Conservation (phyloP, 140 eudicot genomes). For the Erigeron philadelphicus region DNA sequence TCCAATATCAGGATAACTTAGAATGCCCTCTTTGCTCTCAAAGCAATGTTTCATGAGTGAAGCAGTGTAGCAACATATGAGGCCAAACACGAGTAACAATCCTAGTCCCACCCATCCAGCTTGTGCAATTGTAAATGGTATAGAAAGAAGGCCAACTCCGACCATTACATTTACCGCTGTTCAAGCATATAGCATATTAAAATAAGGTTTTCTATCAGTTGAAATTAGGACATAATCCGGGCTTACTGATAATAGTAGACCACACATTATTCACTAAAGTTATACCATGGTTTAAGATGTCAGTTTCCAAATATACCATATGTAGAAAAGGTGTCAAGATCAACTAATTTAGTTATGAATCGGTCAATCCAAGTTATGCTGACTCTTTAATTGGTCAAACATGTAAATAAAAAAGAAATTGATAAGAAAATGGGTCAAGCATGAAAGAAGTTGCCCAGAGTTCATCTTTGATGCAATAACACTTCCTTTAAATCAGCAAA, state of each 20-base stretch:
- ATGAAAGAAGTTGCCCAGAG: too few species aligned
- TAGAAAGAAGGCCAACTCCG: conserved; percentile 91
- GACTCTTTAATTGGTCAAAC: too few species aligned
- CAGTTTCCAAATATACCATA: too few species aligned
- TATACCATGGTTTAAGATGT: too few species aligned
- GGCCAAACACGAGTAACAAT: conserved; percentile 56
- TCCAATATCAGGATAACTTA: conserved; percentile 86
- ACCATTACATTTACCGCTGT: conserved; percentile 72
- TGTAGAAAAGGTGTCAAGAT: too few species aligned
- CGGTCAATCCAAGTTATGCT: too few species aligned
- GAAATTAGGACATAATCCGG: background rate
- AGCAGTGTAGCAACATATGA: conserved; percentile 78
- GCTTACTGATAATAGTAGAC: background rate
- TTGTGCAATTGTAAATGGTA: conserved; percentile 66
- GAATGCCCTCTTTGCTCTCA: conserved; percentile 69
- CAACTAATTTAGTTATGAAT: background rate
- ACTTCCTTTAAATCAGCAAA: too few species aligned
- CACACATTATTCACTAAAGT: background rate
- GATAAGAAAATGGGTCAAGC: too few species aligned
- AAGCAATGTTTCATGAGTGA: conserved; percentile 76
- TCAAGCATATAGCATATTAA: conserved; percentile 5
- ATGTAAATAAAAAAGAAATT: too few species aligned
- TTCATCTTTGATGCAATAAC: too few species aligned
- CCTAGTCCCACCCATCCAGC: conserved; percentile 83
- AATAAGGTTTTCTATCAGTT: background rate